Evolutionary conservation across 495 filamentous ascomycete genomes (phyloP).

Genomic region (Tirmania nivea): DNA sequence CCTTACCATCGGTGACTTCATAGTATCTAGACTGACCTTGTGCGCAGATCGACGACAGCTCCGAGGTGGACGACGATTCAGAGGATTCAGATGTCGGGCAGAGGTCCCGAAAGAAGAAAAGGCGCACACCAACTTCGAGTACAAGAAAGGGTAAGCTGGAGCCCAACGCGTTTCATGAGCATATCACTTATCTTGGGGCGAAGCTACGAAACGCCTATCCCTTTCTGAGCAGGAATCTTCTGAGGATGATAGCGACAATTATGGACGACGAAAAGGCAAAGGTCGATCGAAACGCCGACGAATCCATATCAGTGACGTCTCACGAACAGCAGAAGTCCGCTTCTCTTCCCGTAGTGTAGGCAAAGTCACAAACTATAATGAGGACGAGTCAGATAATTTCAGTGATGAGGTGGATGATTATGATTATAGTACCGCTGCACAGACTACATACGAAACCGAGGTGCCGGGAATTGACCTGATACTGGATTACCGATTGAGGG

Average conservation of each 20-base stretch:
- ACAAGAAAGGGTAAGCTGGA: constrained; percentile 30
- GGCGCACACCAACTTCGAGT: constrained; percentile 19
- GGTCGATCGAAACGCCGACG: constrained; percentile 35
- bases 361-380: constrained; percentile 70
- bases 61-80: constrained; percentile 40
- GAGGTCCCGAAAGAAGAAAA: constrained; percentile 27
- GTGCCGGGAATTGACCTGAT: constrained; percentile 71
- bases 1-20: not conserved
- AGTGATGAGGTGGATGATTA: constrained; percentile 47
- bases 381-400: constrained; percentile 61
- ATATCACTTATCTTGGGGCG: constrained; percentile 3
- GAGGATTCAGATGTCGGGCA: constrained; percentile 45
- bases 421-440: constrained; percentile 35
- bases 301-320: constrained; percentile 34
- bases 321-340: constrained; percentile 49
- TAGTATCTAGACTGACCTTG: constrained; percentile 12
- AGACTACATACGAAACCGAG: constrained; percentile 42
- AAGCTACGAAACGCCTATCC: constrained; percentile 42
- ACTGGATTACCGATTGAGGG: constrained; percentile 60
- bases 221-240: constrained; percentile 38
- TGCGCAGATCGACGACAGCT: not conserved
- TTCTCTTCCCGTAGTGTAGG: constrained; percentile 78
- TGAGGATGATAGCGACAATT: constrained; percentile 21
- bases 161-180: constrained; percentile 26
- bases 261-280: constrained; percentile 43